Evolutionary conservation across 805 yeast species (phyloP).

Genomic region (Barnettozyma siamensis): DNA sequence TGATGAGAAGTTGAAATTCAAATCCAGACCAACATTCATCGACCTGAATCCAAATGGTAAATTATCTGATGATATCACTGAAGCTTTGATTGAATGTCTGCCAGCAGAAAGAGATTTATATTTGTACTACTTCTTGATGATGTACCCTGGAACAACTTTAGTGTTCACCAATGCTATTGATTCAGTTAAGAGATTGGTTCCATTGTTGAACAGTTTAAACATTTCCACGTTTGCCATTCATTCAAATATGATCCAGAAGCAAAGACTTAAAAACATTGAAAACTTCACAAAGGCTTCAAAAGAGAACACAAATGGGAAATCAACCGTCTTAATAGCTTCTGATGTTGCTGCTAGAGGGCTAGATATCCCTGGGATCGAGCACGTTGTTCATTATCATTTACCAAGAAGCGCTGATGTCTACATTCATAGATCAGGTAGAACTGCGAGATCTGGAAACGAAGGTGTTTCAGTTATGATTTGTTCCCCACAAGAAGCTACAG

Average conservation of each 20-base stretch:
- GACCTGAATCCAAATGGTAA: slow-evolving; percentile 85
- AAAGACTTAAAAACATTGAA: slow-evolving; percentile 80
- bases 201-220: slow-evolving; percentile 62
- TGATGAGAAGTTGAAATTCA: slow-evolving; percentile 65
- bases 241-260: slow-evolving; percentile 93
- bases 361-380: slow-evolving; percentile 85
- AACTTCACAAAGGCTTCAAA: slow-evolving; percentile 55
- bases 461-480: slow-evolving; percentile 95
- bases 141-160: slow-evolving; percentile 85
- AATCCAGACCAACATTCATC: slow-evolving; percentile 61
- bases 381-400: slow-evolving; percentile 92
- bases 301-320: slow-evolving; percentile 32
- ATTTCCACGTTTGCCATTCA: slow-evolving; percentile 74
- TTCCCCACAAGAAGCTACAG: slow-evolving; percentile 89
- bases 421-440: slow-evolving; percentile 94
- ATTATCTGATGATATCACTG: slow-evolving; percentile 70
- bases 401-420: slow-evolving; percentile 94
- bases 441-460: slow-evolving; percentile 90
- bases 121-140: slow-evolving; percentile 76
- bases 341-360: slow-evolving; percentile 98
- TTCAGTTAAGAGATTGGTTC: slow-evolving; percentile 80
- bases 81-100: slow-evolving; percentile 88
- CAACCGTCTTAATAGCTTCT: slow-evolving; percentile 79
- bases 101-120: slow-evolving; percentile 85
- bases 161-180: slow-evolving; percentile 96